Base-by-base conservation (phyloP, 768 basidiomycete species). In the Roridomyces roridus region DNA sequence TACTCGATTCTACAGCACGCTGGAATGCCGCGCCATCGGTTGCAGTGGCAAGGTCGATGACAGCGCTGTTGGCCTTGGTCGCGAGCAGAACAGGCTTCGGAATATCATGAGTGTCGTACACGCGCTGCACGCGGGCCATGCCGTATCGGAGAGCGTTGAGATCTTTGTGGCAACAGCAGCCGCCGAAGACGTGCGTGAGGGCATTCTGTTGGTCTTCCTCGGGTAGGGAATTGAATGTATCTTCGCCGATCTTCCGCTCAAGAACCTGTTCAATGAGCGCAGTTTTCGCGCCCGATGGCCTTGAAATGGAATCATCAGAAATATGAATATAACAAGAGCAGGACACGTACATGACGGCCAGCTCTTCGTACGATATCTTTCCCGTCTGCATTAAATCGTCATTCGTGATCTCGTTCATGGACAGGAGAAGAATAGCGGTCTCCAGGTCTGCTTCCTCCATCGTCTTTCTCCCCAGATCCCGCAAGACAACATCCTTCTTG, bases 151-250 rank as follows among this genome's bases (percentile, higher is more conserved):
- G 56, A 3, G 60, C 53, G 36, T 73, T 73, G 12, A 72, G 37
- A 28, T 73, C 71, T 55, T 71, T 72, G 49, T 73, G 72, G 51
- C 64, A 66, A 31, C 65, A 67, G 46, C 72, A 73, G 6, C 69
- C 67, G 25, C 53, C 67, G 51, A 68, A 66, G 8, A 68, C 42
- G 31, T 72, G 63, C 2, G 69, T 55, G 18, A 15, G n/a, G 6
- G 24, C 4, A 20, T 42, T 52, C 6, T 40, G 1, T 52, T 52
- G 51, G 18, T 52, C 9, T 10, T 43, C 41, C 3, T 26, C 20
- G 2, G 41, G 31, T 2, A 53, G 31, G 5, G 23, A n/a, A 2
- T 44, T 24, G 43, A 53, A 46, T 18, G 36, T 18, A 6, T 45
- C 24, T 45, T 36, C 21, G 6, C 43, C 51, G 8, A 53, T 6